Evolutionary conservation across 2,329 filamentous ascomycete genomes (phyloP).

Genomic region (Ophiostoma quercus): DNA sequence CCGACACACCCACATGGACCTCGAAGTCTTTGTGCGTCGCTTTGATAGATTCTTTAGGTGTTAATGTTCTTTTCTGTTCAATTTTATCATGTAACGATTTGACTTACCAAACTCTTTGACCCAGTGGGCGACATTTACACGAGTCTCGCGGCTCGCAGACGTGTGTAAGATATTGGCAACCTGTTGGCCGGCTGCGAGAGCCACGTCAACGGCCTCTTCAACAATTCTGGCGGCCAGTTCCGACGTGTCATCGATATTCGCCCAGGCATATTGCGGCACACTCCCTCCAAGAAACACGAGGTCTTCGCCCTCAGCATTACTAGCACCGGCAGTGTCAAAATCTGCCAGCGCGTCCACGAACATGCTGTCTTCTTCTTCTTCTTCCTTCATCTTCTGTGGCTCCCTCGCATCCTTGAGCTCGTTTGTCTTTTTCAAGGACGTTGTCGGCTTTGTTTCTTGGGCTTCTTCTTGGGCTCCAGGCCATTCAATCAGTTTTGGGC

Average conservation of each 20-base stretch:
- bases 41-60: conserved; percentile 11
- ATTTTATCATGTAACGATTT: neutral
- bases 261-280: conserved; percentile 7
- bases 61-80: neutral
- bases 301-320: neutral
- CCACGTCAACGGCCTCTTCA: conserved; percentile 18
- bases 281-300: neutral
- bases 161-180: neutral
- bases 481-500: neutral
- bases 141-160: neutral
- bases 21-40: neutral
- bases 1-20: conserved; percentile 21
- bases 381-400: neutral
- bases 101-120: conserved; percentile 10
- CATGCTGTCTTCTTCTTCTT: neutral
- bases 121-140: neutral
- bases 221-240: conserved; percentile 5
- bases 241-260: neutral
- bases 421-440: neutral
- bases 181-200: neutral
- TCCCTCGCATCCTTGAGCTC: no score
- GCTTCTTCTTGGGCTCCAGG: neutral
- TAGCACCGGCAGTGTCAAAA: neutral
- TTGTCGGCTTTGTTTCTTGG: neutral
- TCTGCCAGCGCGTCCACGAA: neutral